Percentiles rank a stretch among this genome's conserved stretches.
phyloP scores from a whole-genome alignment of 257 asterid species.

The Hygrophila difformis region DNA sequence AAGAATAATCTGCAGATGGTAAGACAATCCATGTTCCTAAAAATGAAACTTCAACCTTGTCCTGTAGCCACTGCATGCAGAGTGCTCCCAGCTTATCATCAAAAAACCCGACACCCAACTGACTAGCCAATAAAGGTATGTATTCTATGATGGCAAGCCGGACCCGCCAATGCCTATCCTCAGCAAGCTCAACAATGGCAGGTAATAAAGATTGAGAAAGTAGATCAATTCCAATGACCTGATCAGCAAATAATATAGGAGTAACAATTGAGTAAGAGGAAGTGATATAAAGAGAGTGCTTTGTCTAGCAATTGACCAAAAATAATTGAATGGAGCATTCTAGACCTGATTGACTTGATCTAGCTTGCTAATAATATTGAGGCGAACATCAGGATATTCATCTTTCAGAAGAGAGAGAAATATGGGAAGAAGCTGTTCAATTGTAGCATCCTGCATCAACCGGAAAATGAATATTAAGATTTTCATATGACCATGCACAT shows the following conservation, averaged over 20 bases:
- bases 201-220: constrained; percentile 73
- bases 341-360: constrained; percentile 90
- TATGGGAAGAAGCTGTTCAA: constrained; percentile 84
- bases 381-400: constrained; percentile 84
- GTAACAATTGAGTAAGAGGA: no score
- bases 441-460: constrained; percentile 56
- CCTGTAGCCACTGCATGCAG: constrained; percentile 89
- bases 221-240: constrained; percentile 80
- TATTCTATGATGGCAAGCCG: constrained; percentile 81
- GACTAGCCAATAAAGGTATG: constrained; percentile 78
- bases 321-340: background rate
- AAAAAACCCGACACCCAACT: constrained; percentile 69
- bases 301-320: no score
- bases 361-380: constrained; percentile 78
- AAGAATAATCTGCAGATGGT: background rate
- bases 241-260: constrained; percentile 14
- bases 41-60: constrained; percentile 35
- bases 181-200: constrained; percentile 85
- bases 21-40: no score
- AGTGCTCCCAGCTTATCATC: constrained; percentile 84
- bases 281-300: no score
- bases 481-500: no score
- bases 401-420: constrained; percentile 77
- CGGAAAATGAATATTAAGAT: background rate
- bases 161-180: constrained; percentile 88